A percentile compares a stretch with the other conserved stretches of the same genome.
Conservation (phyloP, 1,284 basidiomycete genomes). For the Puccinia polysora region DNA sequence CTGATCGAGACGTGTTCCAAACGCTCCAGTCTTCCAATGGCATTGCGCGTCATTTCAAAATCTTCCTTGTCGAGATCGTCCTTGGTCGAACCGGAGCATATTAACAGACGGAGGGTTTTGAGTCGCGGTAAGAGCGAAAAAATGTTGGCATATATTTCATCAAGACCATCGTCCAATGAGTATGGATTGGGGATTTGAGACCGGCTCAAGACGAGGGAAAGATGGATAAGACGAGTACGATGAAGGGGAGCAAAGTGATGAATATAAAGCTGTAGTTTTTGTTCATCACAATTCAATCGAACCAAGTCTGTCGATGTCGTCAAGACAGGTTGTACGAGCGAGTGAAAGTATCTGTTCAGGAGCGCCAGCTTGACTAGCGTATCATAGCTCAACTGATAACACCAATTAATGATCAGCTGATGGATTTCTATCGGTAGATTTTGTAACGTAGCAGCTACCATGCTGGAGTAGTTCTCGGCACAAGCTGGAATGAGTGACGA, state of each 20-base stretch:
- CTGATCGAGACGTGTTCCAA: not conserved
- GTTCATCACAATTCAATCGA: constrained; percentile 1
- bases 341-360: constrained; percentile 9
- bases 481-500: not conserved
- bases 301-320: not conserved
- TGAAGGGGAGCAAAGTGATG: constrained; percentile 12
- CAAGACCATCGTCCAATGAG: constrained; percentile 9
- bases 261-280: constrained; percentile 1
- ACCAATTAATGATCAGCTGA: constrained; percentile 4
- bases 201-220: constrained; percentile 9
- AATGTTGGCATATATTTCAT: constrained; percentile 22
- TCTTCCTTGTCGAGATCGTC: constrained; percentile 1
- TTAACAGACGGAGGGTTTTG: not conserved
- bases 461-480: too few relatives aligned
- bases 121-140: not conserved
- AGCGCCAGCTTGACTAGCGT: not conserved
- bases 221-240: not conserved
- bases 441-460: constrained; percentile 1
- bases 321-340: constrained; percentile 2
- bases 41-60: constrained; percentile 1
- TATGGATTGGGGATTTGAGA: not conserved
- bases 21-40: not conserved
- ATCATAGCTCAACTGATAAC: not conserved
- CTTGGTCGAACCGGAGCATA: not conserved
- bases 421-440: constrained; percentile 17